These are phyloP conservation scores for Paramarasmius palmivorus DNA, from an alignment of 1,284 basidiomycete species.

Conservation along the genomic window DNA sequence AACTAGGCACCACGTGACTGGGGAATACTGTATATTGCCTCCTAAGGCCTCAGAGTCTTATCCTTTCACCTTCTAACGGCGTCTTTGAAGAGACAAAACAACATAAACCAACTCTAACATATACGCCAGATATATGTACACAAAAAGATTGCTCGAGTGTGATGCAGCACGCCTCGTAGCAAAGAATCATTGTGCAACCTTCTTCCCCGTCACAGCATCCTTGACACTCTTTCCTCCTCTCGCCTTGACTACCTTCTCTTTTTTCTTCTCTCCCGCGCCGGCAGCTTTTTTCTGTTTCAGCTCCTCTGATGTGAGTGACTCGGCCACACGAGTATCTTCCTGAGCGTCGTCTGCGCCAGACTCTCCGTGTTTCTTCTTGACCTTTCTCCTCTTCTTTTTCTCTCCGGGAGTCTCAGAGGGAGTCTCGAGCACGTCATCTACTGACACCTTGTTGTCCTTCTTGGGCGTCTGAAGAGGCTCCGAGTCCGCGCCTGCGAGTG, in stretches of 20 bases:
- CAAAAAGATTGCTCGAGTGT: too few relatives aligned
- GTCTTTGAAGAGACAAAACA: too few relatives aligned
- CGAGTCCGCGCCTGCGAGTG: not conserved
- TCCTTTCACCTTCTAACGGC: too few relatives aligned
- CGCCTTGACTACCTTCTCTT: conserved; percentile 48
- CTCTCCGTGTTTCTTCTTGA: conserved; percentile 6
- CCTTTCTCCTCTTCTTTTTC: conserved; percentile 11
- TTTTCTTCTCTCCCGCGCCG: conserved; percentile 57
- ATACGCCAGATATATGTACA: too few relatives aligned
- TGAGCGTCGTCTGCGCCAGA: not conserved
- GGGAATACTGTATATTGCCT: too few relatives aligned
- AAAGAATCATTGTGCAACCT: conserved; percentile 25
- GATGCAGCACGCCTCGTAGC: too few relatives aligned
- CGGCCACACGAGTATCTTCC: conserved; percentile 8
- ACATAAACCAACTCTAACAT: too few relatives aligned
- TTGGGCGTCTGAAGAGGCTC: not conserved
- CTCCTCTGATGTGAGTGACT: conserved; percentile 33
- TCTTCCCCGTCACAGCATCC: conserved; percentile 52
- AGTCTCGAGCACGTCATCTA: not conserved
- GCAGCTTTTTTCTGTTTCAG: conserved; percentile 51
- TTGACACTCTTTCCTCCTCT: conserved; percentile 52
- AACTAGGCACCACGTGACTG: too few relatives aligned
- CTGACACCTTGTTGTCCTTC: not conserved
- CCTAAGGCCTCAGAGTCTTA: too few relatives aligned
- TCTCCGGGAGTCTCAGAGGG: not conserved